These are phyloP conservation scores for Neurospora sp. DNA, from an alignment of 495 filamentous ascomycete genomes.

Conservation along the genomic window DNA sequence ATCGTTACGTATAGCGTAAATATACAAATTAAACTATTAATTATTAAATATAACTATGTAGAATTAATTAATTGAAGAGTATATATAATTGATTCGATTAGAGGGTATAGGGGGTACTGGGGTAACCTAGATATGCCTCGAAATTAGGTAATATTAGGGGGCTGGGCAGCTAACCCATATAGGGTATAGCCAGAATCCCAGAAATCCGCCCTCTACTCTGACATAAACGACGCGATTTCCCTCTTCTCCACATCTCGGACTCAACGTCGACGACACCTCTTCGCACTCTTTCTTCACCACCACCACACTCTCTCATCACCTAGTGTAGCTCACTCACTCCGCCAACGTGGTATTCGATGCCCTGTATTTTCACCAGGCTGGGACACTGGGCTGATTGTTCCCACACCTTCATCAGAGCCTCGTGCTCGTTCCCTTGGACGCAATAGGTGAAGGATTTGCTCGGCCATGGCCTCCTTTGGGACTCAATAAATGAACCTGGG, in stretches of 20 bases:
- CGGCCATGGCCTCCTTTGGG: not conserved
- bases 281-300: not conserved
- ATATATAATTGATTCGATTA: no score
- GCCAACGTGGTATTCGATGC: not conserved
- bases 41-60: no score
- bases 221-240: not conserved
- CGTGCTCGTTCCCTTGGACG: not conserved
- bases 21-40: no score
- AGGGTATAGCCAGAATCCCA: no score
- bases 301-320: not conserved
- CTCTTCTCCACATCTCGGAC: not conserved
- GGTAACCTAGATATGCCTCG: no score
- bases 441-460: not conserved
- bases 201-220: no score
- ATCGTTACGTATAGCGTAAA: no score
- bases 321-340: not conserved
- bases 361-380: not conserved
- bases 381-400: not conserved
- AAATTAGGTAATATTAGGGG: no score
- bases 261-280: not conserved
- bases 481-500: not conserved
- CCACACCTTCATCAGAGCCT: not conserved
- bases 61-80: no score
- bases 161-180: no score
- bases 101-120: no score